phyloP scores from a whole-genome alignment of 768 basidiomycete species.

The Mycena vulgaris region DNA sequence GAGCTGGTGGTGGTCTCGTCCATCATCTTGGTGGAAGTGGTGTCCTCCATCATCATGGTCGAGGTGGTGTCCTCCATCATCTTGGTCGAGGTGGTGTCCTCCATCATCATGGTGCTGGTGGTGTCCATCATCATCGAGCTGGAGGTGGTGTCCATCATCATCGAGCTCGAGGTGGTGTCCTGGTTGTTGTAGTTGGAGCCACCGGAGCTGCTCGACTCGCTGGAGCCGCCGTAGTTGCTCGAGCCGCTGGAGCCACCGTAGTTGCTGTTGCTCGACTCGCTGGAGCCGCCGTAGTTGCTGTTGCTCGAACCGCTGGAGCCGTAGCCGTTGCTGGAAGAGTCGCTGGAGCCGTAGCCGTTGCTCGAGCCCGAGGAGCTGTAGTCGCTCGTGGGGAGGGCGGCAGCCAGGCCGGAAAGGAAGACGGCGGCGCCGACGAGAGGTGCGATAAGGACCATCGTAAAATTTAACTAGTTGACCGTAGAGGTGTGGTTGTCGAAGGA shows the following conservation, averaged over 20 bases:
- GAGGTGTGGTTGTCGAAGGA: slow-evolving; percentile 62
- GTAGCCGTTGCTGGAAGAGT: slow-evolving; percentile 34
- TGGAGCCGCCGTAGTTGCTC: slow-evolving; percentile 42
- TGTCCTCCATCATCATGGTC: slow-evolving; percentile 54
- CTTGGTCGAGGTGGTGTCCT: slow-evolving; percentile 45
- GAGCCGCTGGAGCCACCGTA: slow-evolving; percentile 38
- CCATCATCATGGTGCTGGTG: background rate
- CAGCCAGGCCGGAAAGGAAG: slow-evolving; percentile 66
- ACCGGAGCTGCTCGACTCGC: slow-evolving; percentile 41
- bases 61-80: slow-evolving; percentile 49
- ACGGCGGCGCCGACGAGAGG: slow-evolving; percentile 69
- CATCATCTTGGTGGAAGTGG: background rate
- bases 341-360: slow-evolving; percentile 38
- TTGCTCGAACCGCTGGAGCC: slow-evolving; percentile 32
- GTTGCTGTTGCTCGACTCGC: slow-evolving; percentile 36
- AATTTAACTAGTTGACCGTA: slow-evolving; percentile 60
- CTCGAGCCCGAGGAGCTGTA: slow-evolving; percentile 32
- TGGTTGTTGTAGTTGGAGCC: slow-evolving; percentile 55
- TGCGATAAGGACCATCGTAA: slow-evolving; percentile 74
- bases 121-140: background rate
- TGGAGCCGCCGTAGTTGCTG: slow-evolving; percentile 28
- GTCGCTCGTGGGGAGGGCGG: slow-evolving; percentile 55
- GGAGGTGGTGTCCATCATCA: background rate
- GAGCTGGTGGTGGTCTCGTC: slow-evolving; percentile 40
- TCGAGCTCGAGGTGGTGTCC: background rate